Evolutionary conservation across 1,284 basidiomycete species (phyloP), one percentile per base, ranked within the genome.

Genomic region (Malassezia obtusa): DNA sequence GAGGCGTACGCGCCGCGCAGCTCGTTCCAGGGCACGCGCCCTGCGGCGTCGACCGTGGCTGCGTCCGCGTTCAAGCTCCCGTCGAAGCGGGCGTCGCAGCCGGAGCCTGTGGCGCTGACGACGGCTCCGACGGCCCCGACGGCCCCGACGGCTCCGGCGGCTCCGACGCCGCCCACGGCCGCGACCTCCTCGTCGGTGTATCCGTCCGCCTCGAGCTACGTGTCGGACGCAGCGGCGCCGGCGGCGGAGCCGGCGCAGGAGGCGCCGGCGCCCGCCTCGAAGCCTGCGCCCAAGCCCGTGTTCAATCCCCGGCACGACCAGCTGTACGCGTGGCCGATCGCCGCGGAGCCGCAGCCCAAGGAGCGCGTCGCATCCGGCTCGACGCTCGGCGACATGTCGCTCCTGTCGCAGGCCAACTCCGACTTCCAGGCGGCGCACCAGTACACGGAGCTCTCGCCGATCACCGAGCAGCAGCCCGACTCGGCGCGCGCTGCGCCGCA

Each of bases 281-380:
- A n/a, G n/a, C n/a, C 26, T 10, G 26, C 30, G 30, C 30, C 30
- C 17, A 5, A 21, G 21, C 17, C 2, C 8, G 40, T 43, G 30
- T 6, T n/a, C n/a, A 46, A 45, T 15, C 52, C 46, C 15, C 45
- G 52, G 24, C 52, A 54, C 35, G 52, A 54, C 8, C 39, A 47
- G 22, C 37, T 54, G 25, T 54, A 54, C n/a, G n/a, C 39, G 3
- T 54, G 52, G 52, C 52, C 52, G 1, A 22, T 43, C 6, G 11
- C 40, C 38, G 26, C 30, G 10, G 33, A 35, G 6, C 33, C 33
- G 3, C 8, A 6, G 36, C 36, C 36, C 36, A 24, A 21, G 36
- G 21, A 21, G 19, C 36, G 21, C 10, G 19, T 12, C 19, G 36
- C 14, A 21, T 38, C 36, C 14, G 36, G 36, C 36, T 35, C 33